Percentiles rank a stretch among this genome's conserved stretches.
Evolutionary conservation across 768 basidiomycete species (phyloP).

Genomic region (Lentinus brumalis): DNA sequence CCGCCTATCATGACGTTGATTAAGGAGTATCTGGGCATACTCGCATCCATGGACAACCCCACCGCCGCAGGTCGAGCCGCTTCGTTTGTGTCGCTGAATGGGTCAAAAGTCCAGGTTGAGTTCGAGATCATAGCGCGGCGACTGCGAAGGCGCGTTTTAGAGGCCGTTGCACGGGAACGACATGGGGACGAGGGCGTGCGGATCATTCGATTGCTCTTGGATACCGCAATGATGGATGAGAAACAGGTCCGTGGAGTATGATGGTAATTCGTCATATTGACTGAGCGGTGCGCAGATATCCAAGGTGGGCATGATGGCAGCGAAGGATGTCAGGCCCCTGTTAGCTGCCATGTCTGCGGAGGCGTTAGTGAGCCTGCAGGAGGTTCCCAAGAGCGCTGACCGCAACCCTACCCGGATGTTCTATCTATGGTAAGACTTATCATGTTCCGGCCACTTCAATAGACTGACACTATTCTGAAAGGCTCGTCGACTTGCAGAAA

Average conservation of each 20-base stretch:
- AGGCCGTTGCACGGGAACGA: conserved; percentile 78
- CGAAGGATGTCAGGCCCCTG: conserved; percentile 82
- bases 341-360: conserved; percentile 79
- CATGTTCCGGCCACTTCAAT: conserved; percentile 6
- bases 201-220: conserved; percentile 74
- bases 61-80: conserved; percentile 67
- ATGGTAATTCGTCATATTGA: not conserved
- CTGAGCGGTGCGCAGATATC: conserved; percentile 62
- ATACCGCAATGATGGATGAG: conserved; percentile 91
- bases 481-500: conserved; percentile 88
- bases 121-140: conserved; percentile 72
- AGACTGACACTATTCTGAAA: conserved; percentile 33
- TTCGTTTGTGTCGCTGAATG: conserved; percentile 70
- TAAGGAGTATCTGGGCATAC: conserved; percentile 80
- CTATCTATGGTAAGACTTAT: conserved; percentile 76
- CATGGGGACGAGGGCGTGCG: conserved; percentile 84
- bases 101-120: conserved; percentile 78
- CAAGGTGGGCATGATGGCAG: conserved; percentile 90
- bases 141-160: conserved; percentile 70
- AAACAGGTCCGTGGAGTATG: conserved; percentile 62
- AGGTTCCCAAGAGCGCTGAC: conserved; percentile 89
- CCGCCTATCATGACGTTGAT: conserved; percentile 57
- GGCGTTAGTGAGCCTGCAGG: conserved; percentile 86
- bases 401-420: conserved; percentile 87
- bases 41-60: conserved; percentile 83